Base-by-base conservation (phyloP, 192 early-diverging fungal species). In the Coemansia umbellata region DNA sequence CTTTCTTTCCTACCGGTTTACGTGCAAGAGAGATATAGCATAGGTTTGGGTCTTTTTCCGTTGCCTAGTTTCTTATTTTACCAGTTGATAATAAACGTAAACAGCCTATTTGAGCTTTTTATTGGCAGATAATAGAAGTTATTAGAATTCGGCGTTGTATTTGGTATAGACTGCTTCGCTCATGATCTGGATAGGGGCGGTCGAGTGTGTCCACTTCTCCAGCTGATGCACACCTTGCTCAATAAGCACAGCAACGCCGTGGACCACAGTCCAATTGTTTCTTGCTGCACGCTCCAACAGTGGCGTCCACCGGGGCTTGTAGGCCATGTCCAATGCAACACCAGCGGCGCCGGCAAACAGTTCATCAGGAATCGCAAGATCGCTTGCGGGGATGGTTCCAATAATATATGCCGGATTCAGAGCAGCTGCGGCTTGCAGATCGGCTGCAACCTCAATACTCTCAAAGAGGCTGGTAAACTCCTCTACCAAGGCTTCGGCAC, bases 151-250 rank as follows among this genome's bases (percentile, higher is more conserved):
- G 4, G 40, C 27, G 54, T 66, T 53, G 59, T 77, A 77, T 50
- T 70, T 69, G 21, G 53, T 15, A 35, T 62, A 49, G 19, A 66
- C 74, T 0, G 74, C 74, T 9, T 66, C 59, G 41, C 51, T 41
- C 66, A 77, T 77, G 41, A 37, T 18, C 15, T 51, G 32, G n/a
- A 50, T 33, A 1, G 74, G 74, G 2, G 74, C 58, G 0, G 58
- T 60, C 2, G 51, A 1, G 11, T 56, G 44, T 13, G 91, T 91
- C 94, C 94, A 99, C 32, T 77, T 79, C 53, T 81, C 77, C 61
- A 96, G 90, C 77, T 99, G 96, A 55, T 87, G 88, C 35, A 90
- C 74, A 21, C 93, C 96, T 69, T 99, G 96, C 63, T 91, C 90
- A 31, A 93, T 80, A 58, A 99, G 78, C 0, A 99, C 83, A 44